phyloP scores from a whole-genome alignment of 306 rosid species.

The Fragaria iinumae region DNA sequence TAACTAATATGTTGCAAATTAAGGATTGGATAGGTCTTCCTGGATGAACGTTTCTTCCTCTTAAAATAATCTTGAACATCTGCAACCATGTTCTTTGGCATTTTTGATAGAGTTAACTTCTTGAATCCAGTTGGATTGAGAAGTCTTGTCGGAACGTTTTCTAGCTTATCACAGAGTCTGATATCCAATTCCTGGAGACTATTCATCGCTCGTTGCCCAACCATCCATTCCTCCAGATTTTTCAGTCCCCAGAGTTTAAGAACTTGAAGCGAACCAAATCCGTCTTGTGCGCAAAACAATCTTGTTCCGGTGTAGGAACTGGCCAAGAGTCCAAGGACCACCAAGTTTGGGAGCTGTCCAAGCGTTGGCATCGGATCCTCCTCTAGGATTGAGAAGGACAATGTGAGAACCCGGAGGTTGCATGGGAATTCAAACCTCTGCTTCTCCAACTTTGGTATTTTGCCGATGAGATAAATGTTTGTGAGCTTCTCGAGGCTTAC shows the following conservation, averaged over 20 bases:
- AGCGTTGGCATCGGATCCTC: constrained; percentile 2
- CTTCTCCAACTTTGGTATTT: neutral
- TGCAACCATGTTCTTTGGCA: neutral
- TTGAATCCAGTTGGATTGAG: neutral
- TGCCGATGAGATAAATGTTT: constrained; percentile 12
- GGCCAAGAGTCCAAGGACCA: constrained; percentile 4
- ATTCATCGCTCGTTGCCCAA: constrained; percentile 6
- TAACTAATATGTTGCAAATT: too few relatives aligned
- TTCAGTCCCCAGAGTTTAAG: constrained; percentile 8
- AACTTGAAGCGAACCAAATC: neutral
- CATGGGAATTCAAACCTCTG: neutral
- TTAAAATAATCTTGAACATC: neutral
- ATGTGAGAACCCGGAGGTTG: constrained; percentile 6
- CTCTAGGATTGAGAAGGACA: constrained; percentile 5
- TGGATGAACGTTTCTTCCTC: neutral
- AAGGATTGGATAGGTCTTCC: neutral
- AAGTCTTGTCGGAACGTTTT: neutral
- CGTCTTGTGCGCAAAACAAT: neutral
- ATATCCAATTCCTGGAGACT: neutral
- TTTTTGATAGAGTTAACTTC: neutral
- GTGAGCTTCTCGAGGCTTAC: neutral
- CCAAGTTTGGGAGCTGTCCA: neutral
- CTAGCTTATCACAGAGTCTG: neutral
- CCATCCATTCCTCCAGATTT: neutral
- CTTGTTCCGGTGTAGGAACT: neutral